Base-by-base conservation (phyloP, 2,329 filamentous ascomycete genomes). In the Ophidiomyces ophidiicola region DNA sequence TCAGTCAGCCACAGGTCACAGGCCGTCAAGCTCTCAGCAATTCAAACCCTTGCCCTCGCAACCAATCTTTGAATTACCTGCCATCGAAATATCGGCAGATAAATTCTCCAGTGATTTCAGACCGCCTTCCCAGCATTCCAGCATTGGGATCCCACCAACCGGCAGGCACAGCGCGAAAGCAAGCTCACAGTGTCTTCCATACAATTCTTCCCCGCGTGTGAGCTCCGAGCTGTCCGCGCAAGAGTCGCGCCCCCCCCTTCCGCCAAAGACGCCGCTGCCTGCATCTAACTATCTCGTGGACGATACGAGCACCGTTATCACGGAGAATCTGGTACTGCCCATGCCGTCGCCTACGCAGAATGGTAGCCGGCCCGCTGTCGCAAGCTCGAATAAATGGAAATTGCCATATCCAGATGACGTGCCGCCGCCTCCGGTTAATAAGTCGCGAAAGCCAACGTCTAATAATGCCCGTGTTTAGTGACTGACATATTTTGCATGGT, bases 371-470 rank as follows among this genome's bases (percentile, higher is more conserved):
- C 46, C 46, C 6, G 38, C 28, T 10, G 35, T 11, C 25, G 19
- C 25, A 17, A 31, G 30, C 14, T 23, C 35, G 17, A 32, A 33
- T 32, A 39, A 36, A 48, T 50, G 39, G 30, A 49, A 58, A 6
- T 70, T 83, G 23, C 86, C 86, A 1, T 94, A 94, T 57, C 88
- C 88, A 0, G 62, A 83, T 33, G 81, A 92, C 52, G 82, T 80
- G 18, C 79, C 81, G 19, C 87, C 88, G 12, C 88, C 88, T 2
- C 68, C 74, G 5, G 85, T 92, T 5, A 92, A 93, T 52, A 82
- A 85, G 71, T 78, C 81, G 31, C 76, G 79, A 49, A 94, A 94
- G 59, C 88, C 88, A 1, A 79, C 82, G 34, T 19, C 30, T 20
- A 83, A 79, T 50, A 69, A 44, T 30, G 10, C 41, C 14, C 21